Base-by-base conservation (phyloP, 2,329 filamentous ascomycete species). In the Stachybotrys chlorohalonatus region DNA sequence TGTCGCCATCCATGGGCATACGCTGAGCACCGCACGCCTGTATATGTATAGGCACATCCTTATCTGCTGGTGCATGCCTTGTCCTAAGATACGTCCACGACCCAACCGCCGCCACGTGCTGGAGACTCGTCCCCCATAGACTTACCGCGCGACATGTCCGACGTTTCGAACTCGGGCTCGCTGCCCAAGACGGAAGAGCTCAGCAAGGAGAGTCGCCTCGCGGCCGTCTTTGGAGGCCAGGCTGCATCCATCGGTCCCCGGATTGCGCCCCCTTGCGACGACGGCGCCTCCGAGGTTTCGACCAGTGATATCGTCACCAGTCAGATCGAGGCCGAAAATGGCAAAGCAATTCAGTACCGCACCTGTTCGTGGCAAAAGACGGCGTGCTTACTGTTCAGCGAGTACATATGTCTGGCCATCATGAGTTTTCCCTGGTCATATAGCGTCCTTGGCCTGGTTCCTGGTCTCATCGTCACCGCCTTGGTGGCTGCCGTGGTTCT, bases 341-440 rank as follows among this genome's bases (percentile, higher is more conserved):
- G 83, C 52, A 85, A 88, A 69, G 83, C 85, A 11, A 96, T 96
- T 70, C 86, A 95, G 73, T 96, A 96, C 69, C 81, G 92, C 57
- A 95, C 91, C 46, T 96, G 92, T 73, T 92, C 86, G 61, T 96
- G 92, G 92, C 87, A 89, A 66, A 96, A 96, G 87, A 96, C 92
- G 53, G 90, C 92, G 0, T 90, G 87, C 1, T 70, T 96, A 62
- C 83, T 96, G 52, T 96, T 96, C 73, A 94, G 90, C 52, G 92
- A 96, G 75, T 96, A 96, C 69, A 96, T 96, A 56, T 95, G 90
- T 68, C 74, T 96, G 71, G 68, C 82, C 56, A 96, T 96, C 67
- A 96, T 96, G 91, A 95, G 89, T 52, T 96, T 96, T 62, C 92
- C 92, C 0, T 95, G 89, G 80, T 95, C 90, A 0, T 96, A 96